phyloP scores from a whole-genome alignment of 1,284 basidiomycete genomes.

The Veloporphyrellus conicus region DNA sequence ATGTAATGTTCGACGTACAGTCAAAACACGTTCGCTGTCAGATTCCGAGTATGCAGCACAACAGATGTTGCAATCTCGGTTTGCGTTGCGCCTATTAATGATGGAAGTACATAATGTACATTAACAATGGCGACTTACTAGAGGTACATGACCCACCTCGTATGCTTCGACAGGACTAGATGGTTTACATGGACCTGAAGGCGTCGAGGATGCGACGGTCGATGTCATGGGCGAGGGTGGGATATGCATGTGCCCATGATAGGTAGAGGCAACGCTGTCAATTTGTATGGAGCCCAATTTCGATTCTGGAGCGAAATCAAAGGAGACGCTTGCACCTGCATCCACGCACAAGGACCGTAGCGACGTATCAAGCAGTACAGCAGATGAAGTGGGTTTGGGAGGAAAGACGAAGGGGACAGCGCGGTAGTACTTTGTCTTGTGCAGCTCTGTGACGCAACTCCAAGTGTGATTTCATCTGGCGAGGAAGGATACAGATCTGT shows the following conservation, averaged over 20 bases:
- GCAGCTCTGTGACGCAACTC: slow-evolving; percentile 49
- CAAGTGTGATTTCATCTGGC: slow-evolving; percentile 64
- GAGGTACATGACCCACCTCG: slow-evolving; percentile 12
- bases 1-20: slow-evolving; percentile 75
- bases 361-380: background rate
- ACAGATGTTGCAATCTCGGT: slow-evolving; percentile 61
- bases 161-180: slow-evolving; percentile 15
- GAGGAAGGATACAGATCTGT: slow-evolving; percentile 45
- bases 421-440: slow-evolving; percentile 48
- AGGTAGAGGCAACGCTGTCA: background rate
- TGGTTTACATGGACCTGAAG: slow-evolving; percentile 29
- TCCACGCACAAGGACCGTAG: too few relatives aligned
- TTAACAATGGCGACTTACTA: too few relatives aligned
- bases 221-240: slow-evolving; percentile 20
- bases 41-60: slow-evolving; percentile 58
- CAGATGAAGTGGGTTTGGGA: slow-evolving; percentile 9
- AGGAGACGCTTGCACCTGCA: slow-evolving; percentile 13
- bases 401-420: slow-evolving; percentile 45
- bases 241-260: slow-evolving; percentile 1
- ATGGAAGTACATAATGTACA: background rate
- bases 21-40: slow-evolving; percentile 64
- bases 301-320: slow-evolving; percentile 9
- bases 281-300: background rate
- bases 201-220: slow-evolving; percentile 28
- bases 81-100: slow-evolving; percentile 8